Conservation (phyloP, 805 yeast species). For the Saitoella complicata region DNA sequence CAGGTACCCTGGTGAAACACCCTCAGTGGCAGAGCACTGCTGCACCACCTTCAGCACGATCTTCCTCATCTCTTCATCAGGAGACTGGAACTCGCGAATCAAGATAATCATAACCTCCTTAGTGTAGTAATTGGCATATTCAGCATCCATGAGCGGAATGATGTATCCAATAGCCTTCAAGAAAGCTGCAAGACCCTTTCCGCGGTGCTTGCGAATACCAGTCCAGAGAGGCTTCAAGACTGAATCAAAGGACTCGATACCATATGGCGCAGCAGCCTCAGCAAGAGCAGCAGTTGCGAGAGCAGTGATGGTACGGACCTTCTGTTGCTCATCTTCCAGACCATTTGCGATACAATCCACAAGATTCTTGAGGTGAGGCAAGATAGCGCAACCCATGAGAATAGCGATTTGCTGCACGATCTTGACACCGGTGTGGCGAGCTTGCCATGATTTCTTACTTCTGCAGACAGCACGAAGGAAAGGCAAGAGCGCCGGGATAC, state of each 20-base stretch:
- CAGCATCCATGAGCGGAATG: slow-evolving; percentile 75
- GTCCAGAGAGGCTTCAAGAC: slow-evolving; percentile 64
- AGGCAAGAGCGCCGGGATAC: slow-evolving; percentile 55
- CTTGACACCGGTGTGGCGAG: slow-evolving; percentile 69
- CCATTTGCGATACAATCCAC: slow-evolving; percentile 45
- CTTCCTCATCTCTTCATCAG: slow-evolving; percentile 76
- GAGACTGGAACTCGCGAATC: slow-evolving; percentile 55
- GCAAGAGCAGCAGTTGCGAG: slow-evolving; percentile 59
- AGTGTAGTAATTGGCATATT: slow-evolving; percentile 63
- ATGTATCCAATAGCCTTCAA: slow-evolving; percentile 62
- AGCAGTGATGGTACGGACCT: slow-evolving; percentile 57
- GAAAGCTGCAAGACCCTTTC: slow-evolving; percentile 59
- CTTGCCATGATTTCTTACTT: slow-evolving; percentile 63
- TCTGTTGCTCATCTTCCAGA: slow-evolving; percentile 49
- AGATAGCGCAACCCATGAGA: slow-evolving; percentile 49
- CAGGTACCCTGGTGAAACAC: slow-evolving; percentile 34
- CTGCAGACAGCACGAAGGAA: slow-evolving; percentile 66
- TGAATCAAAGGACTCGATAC: slow-evolving; percentile 70
- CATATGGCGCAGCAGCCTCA: slow-evolving; percentile 70
- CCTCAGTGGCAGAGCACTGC: slow-evolving; percentile 46
- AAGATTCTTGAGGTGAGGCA: slow-evolving; percentile 56
- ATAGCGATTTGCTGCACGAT: slow-evolving; percentile 62
- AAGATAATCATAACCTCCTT: slow-evolving; percentile 54
- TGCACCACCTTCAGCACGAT: slow-evolving; percentile 54
- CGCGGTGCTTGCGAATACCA: slow-evolving; percentile 63